Conservation (phyloP, 176 grass and related monocot genomes). For the Avena eriantha region DNA sequence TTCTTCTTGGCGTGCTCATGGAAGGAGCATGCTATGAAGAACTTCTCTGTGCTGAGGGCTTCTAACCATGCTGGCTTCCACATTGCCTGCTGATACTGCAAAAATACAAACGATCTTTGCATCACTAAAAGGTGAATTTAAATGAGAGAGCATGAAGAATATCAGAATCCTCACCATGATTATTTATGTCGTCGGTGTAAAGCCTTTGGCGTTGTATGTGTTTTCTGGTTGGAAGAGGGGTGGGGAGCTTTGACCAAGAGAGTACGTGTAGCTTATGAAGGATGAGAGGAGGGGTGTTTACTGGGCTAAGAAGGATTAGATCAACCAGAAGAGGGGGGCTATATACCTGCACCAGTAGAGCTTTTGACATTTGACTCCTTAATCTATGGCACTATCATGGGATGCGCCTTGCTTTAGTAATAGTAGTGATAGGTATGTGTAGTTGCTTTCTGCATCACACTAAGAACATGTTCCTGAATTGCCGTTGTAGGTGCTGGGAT, state of each 20-base stretch:
- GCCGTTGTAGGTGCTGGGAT: conserved; percentile 44
- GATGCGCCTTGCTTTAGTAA: conserved; percentile 61
- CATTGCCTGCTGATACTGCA: conserved; percentile 56
- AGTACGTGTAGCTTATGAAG: conserved; percentile 48
- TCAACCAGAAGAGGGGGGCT: conserved; percentile 33
- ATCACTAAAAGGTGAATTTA: conserved; percentile 37
- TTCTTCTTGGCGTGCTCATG: conserved; percentile 94
- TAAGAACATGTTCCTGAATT: conserved; percentile 63
- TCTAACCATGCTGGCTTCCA: conserved; percentile 97
- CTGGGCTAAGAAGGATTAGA: conserved; percentile 52
- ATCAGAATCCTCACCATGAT: conserved; percentile 73
- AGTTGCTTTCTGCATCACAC: conserved; percentile 57
- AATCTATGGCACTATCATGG: conserved; percentile 60
- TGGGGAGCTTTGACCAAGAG: conserved; percentile 43
- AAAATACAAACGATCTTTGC: conserved; percentile 35
- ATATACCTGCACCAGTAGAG: conserved; percentile 51
- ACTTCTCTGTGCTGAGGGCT: conserved; percentile 75
- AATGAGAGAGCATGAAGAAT: conserved; percentile 26
- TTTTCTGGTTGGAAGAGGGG: conserved; percentile 29
- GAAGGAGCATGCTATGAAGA: conserved; percentile 76
- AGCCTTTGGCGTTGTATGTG: conserved; percentile 37
- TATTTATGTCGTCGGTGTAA: conserved; percentile 48
- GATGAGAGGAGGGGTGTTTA: conserved; percentile 50
- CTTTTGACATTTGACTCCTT: conserved; percentile 69
- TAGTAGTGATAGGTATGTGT: conserved; percentile 47